Base-by-base conservation (phyloP, 2,329 filamentous ascomycete genomes). In the Amylocarpus encephaloides region DNA sequence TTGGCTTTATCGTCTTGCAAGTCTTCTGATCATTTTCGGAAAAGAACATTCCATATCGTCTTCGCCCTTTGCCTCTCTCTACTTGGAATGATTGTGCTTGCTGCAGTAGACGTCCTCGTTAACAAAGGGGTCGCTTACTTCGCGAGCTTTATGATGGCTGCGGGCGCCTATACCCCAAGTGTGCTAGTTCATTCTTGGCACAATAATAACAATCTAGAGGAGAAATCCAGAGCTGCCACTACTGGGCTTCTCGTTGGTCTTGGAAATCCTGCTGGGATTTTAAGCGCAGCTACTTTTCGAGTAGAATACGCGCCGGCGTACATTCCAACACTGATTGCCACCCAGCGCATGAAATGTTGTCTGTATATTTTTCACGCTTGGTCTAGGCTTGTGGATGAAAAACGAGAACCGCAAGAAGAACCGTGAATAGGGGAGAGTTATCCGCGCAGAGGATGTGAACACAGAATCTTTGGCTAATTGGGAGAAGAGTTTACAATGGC, bases 241-340 rank as follows among this genome's bases (percentile, higher is more conserved):
- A 76, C 72, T 1, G 74, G 70, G 0, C 60, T 76, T 12, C 63
- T 73, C 1, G 73, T 74, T 5, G 74, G 72, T 0, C 58, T 77
- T 6, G 73, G 72, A 0, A 78, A 78, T 51, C 51, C 77, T 2
- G 73, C 68, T 0, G 74, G 74, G 0, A 70, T 77, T 12, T 48
- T 77, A n/a, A 68, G 58, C 2, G 66, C 65, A 6, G 71, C 67
- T 1, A 76, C 71, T 0, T 77, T 77, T 48, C 66, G 73, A 6
- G 68, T 67, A 0, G 67, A 71, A 45, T 76, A 74, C 55, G 73
- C 73, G 1, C 75, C 75, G 0, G 69, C 69, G 47, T 76, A 76
- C 52, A 64, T 70, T 1, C 73, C 73, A 0, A 76, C 72, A 1
- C 59, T 77, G 6, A 68, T 71, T 6, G 70, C 67, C 1, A 76